phyloP scores from a whole-genome alignment of 2,329 filamentous ascomycete genomes.

The Hawksworthiomyces lignivorus region DNA sequence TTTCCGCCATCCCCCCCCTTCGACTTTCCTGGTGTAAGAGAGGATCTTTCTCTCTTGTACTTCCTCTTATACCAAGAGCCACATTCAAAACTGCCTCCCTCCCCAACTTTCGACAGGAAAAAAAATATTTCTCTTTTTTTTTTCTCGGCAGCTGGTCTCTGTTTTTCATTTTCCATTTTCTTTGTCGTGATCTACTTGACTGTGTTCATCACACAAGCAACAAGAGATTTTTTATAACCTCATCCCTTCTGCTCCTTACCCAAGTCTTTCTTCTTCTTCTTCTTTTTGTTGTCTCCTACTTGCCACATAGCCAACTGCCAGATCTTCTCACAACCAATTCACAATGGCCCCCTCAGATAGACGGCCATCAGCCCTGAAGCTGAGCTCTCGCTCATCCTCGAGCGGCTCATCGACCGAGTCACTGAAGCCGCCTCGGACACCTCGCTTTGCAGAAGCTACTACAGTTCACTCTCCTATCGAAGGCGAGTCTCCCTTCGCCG shows the following conservation, averaged over 20 bases:
- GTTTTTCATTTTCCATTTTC: conserved; percentile 22
- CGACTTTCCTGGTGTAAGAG: conserved; percentile 20
- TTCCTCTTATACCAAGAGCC: conserved; percentile 22
- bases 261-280: conserved; percentile 7
- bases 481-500: conserved; percentile 46
- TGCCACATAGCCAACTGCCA: too few species aligned
- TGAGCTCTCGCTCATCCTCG: conserved; percentile 41
- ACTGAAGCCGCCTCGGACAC: conserved; percentile 62
- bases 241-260: too few species aligned
- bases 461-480: conserved; percentile 72
- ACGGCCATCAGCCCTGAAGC: conserved; percentile 49
- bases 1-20: conserved; percentile 26
- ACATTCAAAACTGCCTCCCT: conserved; percentile 45
- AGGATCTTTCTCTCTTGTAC: conserved; percentile 23
- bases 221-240: conserved; percentile 1
- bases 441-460: conserved; percentile 75
- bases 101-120: conserved; percentile 27
- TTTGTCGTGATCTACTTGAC: conserved; percentile 26
- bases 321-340: too few species aligned
- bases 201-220: background rate
- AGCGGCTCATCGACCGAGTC: conserved; percentile 48
- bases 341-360: conserved; percentile 36
- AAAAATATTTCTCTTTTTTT: conserved; percentile 21
- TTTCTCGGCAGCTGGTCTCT: conserved; percentile 50
- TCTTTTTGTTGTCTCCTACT: conserved; percentile 5